Evolutionary conservation across 768 basidiomycete genomes (phyloP).

Genomic region (Podaxis sp.): DNA sequence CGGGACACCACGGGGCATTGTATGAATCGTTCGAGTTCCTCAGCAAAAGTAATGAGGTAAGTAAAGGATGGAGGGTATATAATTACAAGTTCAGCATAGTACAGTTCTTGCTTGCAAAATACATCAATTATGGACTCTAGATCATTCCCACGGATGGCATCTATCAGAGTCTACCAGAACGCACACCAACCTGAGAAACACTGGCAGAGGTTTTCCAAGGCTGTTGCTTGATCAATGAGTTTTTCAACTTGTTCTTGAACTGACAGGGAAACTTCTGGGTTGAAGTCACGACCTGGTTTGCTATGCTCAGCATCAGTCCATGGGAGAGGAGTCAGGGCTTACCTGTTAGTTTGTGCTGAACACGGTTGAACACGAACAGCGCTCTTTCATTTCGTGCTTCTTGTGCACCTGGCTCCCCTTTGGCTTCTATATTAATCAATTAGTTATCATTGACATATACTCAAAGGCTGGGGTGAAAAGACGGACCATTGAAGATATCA

Average conservation of each 20-base stretch:
- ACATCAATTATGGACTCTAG: slow-evolving; percentile 6
- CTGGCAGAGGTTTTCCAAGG: slow-evolving; percentile 93
- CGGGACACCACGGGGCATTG: slow-evolving; percentile 82
- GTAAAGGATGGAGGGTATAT: slow-evolving; percentile 10
- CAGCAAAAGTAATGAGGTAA: background rate
- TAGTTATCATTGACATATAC: slow-evolving; percentile 1
- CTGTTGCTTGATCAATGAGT: slow-evolving; percentile 90
- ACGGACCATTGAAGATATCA: slow-evolving; percentile 86
- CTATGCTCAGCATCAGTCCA: background rate
- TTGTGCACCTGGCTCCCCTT: slow-evolving; percentile 61
- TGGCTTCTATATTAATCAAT: slow-evolving; percentile 30
- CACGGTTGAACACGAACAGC: slow-evolving; percentile 89
- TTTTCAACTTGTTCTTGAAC: slow-evolving; percentile 90
- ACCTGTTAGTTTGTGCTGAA: slow-evolving; percentile 94
- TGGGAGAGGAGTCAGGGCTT: slow-evolving; percentile 18
- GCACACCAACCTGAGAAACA: slow-evolving; percentile 97
- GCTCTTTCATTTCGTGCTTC: slow-evolving; percentile 93
- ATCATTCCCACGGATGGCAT: slow-evolving; percentile 2
- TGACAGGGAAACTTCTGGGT: slow-evolving; percentile 70
- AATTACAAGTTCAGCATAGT: slow-evolving; percentile 12
- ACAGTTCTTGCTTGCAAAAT: slow-evolving; percentile 1
- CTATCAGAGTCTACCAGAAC: slow-evolving; percentile 55
- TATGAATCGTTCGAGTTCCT: background rate
- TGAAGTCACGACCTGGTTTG: slow-evolving; percentile 83
- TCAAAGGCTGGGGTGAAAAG: background rate